A percentile compares a stretch with the other conserved stretches of the same genome.
phyloP scores from a whole-genome alignment of 2,329 filamentous ascomycete genomes.

The Phialocephala sp. region DNA sequence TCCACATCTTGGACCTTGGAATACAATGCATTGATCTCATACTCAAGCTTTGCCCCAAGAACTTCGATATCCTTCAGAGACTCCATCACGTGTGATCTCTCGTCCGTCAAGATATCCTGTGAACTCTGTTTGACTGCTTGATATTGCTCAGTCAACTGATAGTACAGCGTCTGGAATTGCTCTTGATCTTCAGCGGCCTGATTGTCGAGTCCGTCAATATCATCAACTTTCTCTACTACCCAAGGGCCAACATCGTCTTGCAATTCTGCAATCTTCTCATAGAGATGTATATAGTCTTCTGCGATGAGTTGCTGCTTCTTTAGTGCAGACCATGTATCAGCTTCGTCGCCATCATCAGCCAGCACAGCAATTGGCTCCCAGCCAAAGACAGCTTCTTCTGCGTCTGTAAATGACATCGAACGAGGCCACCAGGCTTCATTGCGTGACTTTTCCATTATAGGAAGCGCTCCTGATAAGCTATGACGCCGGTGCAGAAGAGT shows the following conservation, averaged over 20 bases:
- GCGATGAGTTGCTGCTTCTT: conserved; percentile 48
- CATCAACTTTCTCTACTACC: conserved; percentile 62
- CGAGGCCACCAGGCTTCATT: conserved; percentile 72
- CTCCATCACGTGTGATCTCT: conserved; percentile 72
- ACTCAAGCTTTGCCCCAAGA: conserved; percentile 84
- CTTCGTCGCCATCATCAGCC: conserved; percentile 44
- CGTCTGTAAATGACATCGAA: conserved; percentile 76
- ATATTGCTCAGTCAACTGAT: conserved; percentile 73
- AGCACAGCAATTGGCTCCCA: conserved; percentile 64
- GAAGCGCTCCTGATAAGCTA: conserved; percentile 53
- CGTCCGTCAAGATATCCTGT: conserved; percentile 71
- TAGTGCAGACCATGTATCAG: conserved; percentile 42
- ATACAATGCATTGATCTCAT: conserved; percentile 82
- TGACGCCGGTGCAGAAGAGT: conserved; percentile 65
- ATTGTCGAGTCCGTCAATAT: conserved; percentile 64
- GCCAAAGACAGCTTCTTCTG: conserved; percentile 73
- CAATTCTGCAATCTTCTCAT: conserved; percentile 57
- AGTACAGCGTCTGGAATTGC: conserved; percentile 70
- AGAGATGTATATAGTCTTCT: conserved; percentile 62
- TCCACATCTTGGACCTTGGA: conserved; percentile 87
- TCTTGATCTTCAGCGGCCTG: conserved; percentile 67
- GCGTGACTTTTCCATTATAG: conserved; percentile 42
- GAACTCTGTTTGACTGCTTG: conserved; percentile 70
- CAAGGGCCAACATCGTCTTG: conserved; percentile 62
- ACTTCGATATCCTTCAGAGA: conserved; percentile 79